Evolutionary conservation across 108 stramenopile genomes (phyloP), one percentile per base, ranked within the genome.

Genomic region (Pseudonitzschia delicatissima): DNA sequence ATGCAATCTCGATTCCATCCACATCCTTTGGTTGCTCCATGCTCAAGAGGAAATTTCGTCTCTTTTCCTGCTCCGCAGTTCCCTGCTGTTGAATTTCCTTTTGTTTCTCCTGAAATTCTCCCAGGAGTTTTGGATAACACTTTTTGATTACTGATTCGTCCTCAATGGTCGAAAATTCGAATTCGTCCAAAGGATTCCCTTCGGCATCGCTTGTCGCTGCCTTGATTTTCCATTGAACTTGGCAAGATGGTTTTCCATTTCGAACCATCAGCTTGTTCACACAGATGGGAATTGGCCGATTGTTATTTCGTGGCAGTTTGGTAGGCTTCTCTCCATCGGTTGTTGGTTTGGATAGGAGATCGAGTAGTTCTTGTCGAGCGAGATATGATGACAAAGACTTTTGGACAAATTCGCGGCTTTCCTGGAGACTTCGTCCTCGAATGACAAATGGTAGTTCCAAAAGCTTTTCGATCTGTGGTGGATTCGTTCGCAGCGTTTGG

Each of bases 151-250:
- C 45, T 3, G 49, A 49, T 37, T 81, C 73, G 1, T 60, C 66
- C 47, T 92, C 91, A 36, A 73, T 76, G 0, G 91, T 89, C 15
- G 68, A 63, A 68, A 89, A 91, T 48, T 83, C 76, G 58, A 75
- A 80, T 32, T 63, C 66, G 25, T 83, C 82, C 42, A 88, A 60
- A 35, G 71, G 68, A 45, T 79, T 71, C 20, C 79, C 83, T 55
- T 77, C 71, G 2, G 26, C 27, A 35, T 77, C 79, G 4, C 76
- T 76, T 1, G 71, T 50, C 12, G 83, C 80, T 25, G 77, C 73
- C 2, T 76, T 66, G 28, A 91, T 72, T 21, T 63, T 66, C 90
- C 90, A 91, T 12, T 37, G 50, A 3, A 91, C 52, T 45, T 88
- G 80, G 27, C 69, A 91, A 39, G 77, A 85, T 21, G 72, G 66